Percentiles rank a stretch among this genome's conserved stretches.
phyloP scores from a whole-genome alignment of 1,284 basidiomycete species.

The Heliocybe sulcata region DNA sequence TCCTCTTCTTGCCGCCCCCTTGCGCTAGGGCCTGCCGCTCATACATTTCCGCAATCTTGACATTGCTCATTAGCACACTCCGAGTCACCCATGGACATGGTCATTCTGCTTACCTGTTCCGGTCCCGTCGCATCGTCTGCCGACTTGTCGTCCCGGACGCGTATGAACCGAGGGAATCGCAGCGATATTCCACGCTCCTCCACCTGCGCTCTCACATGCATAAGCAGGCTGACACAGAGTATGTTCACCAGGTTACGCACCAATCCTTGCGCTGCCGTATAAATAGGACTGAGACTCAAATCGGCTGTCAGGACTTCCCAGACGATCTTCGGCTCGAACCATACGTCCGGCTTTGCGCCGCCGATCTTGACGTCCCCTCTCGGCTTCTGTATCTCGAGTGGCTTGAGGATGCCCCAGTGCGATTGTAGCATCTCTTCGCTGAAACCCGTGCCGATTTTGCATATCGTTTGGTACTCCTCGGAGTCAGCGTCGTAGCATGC shows the following conservation, averaged over 20 bases:
- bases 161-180: constrained; percentile 93
- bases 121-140: constrained; percentile 89
- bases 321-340: constrained; percentile 93
- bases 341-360: constrained; percentile 88
- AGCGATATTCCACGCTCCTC: constrained; percentile 90
- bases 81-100: background rate
- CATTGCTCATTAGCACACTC: background rate
- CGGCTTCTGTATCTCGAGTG: constrained; percentile 63
- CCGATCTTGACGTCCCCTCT: constrained; percentile 81
- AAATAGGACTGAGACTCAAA: constrained; percentile 93
- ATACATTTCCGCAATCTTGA: constrained; percentile 93
- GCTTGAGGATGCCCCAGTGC: constrained; percentile 81
- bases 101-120: constrained; percentile 61
- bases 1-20: constrained; percentile 61
- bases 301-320: constrained; percentile 99
- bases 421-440: constrained; percentile 83
- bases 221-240: background rate
- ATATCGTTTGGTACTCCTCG: constrained; percentile 92
- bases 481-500: constrained; percentile 91
- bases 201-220: constrained; percentile 36
- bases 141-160: constrained; percentile 88
- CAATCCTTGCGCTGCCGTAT: constrained; percentile 93
- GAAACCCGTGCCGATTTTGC: constrained; percentile 99
- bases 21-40: constrained; percentile 81
- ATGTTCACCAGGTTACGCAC: constrained; percentile 40